Percentiles rank a stretch among this genome's conserved stretches.
phyloP scores from a whole-genome alignment of 768 basidiomycete genomes.

The Tylopilus plumbeoviolaceoides region DNA sequence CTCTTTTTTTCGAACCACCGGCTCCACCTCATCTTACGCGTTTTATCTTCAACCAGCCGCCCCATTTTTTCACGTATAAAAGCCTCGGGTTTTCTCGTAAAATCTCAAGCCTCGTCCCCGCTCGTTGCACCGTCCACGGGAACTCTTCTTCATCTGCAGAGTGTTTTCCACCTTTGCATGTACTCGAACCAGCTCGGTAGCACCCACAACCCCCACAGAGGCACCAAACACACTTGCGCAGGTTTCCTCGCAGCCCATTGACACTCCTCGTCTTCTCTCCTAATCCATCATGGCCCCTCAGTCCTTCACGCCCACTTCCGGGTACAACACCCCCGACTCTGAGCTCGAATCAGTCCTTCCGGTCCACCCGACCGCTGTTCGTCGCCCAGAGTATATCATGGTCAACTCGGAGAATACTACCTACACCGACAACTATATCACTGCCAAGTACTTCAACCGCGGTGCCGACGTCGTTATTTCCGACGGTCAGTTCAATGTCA shows the following conservation, averaged over 20 bases:
- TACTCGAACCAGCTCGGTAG: constrained; percentile 93
- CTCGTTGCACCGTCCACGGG: background rate
- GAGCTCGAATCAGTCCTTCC: constrained; percentile 65
- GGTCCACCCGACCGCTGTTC: constrained; percentile 82
- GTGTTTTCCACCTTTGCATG: constrained; percentile 63
- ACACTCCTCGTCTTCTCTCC: constrained; percentile 30
- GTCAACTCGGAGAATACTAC: constrained; percentile 79
- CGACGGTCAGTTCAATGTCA: constrained; percentile 74
- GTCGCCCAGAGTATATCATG: constrained; percentile 69
- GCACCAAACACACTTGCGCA: constrained; percentile 76
- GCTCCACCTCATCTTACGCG: constrained; percentile 1
- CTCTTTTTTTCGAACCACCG: constrained; percentile 11
- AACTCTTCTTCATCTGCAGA: constrained; percentile 14
- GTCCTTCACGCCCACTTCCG: constrained; percentile 46
- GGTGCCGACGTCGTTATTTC: constrained; percentile 65
- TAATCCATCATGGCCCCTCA: constrained; percentile 47
- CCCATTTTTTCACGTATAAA: constrained; percentile 31
- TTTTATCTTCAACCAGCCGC: background rate
- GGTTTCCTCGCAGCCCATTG: constrained; percentile 54
- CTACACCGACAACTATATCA: constrained; percentile 82
- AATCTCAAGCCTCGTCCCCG: background rate
- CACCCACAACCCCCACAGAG: constrained; percentile 85
- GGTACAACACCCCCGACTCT: constrained; percentile 68
- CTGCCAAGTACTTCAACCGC: constrained; percentile 77
- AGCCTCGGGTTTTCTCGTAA: background rate